Base-by-base conservation (phyloP, 306 rosid genomes). In the Psophocarpus tetragonolobus region DNA sequence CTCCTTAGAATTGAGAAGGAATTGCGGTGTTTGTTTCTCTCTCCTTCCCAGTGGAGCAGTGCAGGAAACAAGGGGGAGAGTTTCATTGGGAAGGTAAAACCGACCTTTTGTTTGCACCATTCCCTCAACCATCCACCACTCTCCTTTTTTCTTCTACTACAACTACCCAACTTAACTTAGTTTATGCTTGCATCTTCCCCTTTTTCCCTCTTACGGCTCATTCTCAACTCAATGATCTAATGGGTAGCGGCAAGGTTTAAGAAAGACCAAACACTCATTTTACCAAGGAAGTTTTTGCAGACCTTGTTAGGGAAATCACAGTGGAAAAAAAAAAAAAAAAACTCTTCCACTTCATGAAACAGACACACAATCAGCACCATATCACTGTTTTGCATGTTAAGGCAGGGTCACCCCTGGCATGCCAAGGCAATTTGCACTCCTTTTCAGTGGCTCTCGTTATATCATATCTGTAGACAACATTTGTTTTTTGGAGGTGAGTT, bases 11-110 rank as follows among this genome's bases (percentile, higher is more conserved):
- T n/a, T n/a, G n/a, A n/a, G n/a, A n/a, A n/a, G n/a, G n/a, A n/a
- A n/a, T n/a, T n/a, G n/a, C n/a, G n/a, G n/a, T n/a, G n/a, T n/a
- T n/a, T n/a, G n/a, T n/a, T n/a, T n/a, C n/a, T 51, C 54, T 35
- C 23, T 30, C 38, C 48, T 74, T 41, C 63, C 82, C 97, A 91
- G 97, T 73, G 86, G 91, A 51, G 85, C 89, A 83, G 83, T 87
- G 97, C 90, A 77, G 81, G 81, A 84, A 85, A 87, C 84, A 85
- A 71, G 79, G 77, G 68, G 83, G 68, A 32, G 44, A 17, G 47
- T 87, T 86, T 87, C 92, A 86, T 92, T 81, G 97, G 97, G 97
- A 92, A 92, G 92, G 91, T 83, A 92, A 92, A 74, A 79, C 51
- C 18, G 51, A 80, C 60, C 54, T 76, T 32, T 45, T 68, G 82